These are phyloP conservation scores for Spizellomyces sp. DNA, from an alignment of 192 early-diverging fungal genomes.

Conservation along the genomic window DNA sequence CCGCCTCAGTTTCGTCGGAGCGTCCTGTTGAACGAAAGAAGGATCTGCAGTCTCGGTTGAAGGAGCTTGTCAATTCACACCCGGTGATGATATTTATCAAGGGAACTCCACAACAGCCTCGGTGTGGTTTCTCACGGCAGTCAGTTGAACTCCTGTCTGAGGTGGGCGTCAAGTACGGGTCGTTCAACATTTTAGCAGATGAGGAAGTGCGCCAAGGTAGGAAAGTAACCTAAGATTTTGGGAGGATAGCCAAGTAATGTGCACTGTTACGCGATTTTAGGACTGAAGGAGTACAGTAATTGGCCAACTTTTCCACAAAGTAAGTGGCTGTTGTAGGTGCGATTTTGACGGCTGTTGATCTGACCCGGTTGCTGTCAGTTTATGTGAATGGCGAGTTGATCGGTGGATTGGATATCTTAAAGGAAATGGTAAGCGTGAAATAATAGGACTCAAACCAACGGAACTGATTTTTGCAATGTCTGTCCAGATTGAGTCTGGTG, in stretches of 20 bases:
- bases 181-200: slow-evolving; percentile 91
- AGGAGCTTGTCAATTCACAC: slow-evolving; percentile 42
- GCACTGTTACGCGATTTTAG: slow-evolving; percentile 4
- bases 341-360: slow-evolving; percentile 2
- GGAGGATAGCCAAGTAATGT: slow-evolving; percentile 11
- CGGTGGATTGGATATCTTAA: slow-evolving; percentile 63
- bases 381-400: slow-evolving; percentile 58
- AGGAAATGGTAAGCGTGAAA: slow-evolving; percentile 47
- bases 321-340: slow-evolving; percentile 2
- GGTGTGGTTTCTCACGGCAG: slow-evolving; percentile 91
- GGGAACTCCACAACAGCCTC: slow-evolving; percentile 87
- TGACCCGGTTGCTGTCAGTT: slow-evolving; percentile 28
- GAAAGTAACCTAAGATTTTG: slow-evolving; percentile 32
- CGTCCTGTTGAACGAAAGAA: slow-evolving; percentile 30
- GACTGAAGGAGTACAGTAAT: slow-evolving; percentile 82
- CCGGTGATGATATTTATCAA: slow-evolving; percentile 97
- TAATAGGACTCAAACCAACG: not conserved
- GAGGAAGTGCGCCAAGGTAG: slow-evolving; percentile 83
- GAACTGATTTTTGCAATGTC: not conserved
- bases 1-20: slow-evolving; percentile 1
- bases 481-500: slow-evolving; percentile 39
- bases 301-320: slow-evolving; percentile 96
- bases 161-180: slow-evolving; percentile 74
- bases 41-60: slow-evolving; percentile 40
- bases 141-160: slow-evolving; percentile 77